Base-by-base conservation (phyloP, 1,284 basidiomycete species). In the Irpex lacteus region DNA sequence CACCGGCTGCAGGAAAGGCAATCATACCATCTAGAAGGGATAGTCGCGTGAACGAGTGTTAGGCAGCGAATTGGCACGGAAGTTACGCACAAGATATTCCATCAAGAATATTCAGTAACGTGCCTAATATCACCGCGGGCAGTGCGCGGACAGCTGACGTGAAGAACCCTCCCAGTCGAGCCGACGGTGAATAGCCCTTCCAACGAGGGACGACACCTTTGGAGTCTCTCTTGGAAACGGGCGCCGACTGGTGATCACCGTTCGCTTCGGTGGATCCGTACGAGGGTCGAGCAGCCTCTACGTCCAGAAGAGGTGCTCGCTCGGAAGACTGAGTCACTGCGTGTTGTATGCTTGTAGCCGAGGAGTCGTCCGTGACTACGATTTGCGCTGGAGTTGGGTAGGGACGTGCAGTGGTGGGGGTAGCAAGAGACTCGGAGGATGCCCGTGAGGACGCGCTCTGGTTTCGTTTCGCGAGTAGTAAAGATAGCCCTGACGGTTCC, bases 41-140 rank as follows among this genome's bases (percentile, higher is more conserved):
- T 11, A 55, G 61, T 59, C 44, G 59, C 50, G 55, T 18, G 32
- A 40, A 56, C 4, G 26, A 26, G 26, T n/a, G n/a, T n/a, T n/a
- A n/a, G n/a, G n/a, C n/a, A n/a, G n/a, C n/a, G n/a, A n/a, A n/a
- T n/a, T n/a, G n/a, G n/a, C n/a, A n/a, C n/a, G n/a, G n/a, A n/a
- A n/a, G n/a, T n/a, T n/a, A n/a, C 91, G 77, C 74, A 92, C 91
- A 96, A 57, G 87, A 94, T 53, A 98, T 89, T 4, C 96, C 98
- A 72, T 99, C 97, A 26, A 99, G 81, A 53, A 98, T 85, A 72
- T 99, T 99, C 67, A 99, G 80, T 54, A 98, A 77, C 67, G 89
- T 84, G 2, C 96, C 96, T 7, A 98, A 81, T 9, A 96, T 75
- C 8, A 97, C 95, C 0, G 95, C 94, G 0, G 96, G 96, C 18